Evolutionary conservation across 495 filamentous ascomycete species (phyloP).

Genomic region (Choiromyces venosus): DNA sequence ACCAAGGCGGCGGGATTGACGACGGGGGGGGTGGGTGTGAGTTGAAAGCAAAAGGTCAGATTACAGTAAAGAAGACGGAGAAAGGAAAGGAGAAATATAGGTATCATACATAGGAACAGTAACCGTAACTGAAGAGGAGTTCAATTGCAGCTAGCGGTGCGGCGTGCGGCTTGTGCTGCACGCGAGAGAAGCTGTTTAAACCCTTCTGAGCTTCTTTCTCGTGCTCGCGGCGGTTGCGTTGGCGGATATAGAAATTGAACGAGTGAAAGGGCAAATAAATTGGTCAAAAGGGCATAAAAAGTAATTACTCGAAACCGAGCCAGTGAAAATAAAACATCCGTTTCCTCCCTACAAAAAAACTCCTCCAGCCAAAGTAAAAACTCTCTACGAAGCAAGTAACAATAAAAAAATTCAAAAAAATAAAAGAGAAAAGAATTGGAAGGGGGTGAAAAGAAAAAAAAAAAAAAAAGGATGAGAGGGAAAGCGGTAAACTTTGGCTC

Average conservation of each 20-base stretch:
- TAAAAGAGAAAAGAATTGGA: not conserved
- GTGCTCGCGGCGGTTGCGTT: not conserved
- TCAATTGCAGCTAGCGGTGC: not conserved
- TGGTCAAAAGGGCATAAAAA: not conserved
- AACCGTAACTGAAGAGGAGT: not conserved
- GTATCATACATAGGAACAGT: not conserved
- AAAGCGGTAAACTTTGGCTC: conserved; percentile 20
- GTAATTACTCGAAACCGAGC: not conserved
- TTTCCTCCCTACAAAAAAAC: not conserved
- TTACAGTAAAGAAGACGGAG: conserved; percentile 11
- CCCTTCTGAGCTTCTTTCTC: conserved; percentile 2
- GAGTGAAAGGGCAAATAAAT: conserved; percentile 1
- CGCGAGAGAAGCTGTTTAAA: conserved; percentile 3
- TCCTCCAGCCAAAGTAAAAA: conserved; percentile 4
- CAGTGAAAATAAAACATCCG: not conserved
- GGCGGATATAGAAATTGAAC: not conserved
- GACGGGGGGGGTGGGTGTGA: conserved; percentile 4
- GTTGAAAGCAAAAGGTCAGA: not conserved
- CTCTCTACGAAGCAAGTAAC: not conserved
- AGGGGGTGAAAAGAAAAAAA: conserved; percentile 23
- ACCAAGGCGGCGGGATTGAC: not conserved
- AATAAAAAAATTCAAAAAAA: conserved; percentile 4
- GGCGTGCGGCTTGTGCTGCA: not conserved
- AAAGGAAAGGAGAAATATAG: conserved; percentile 6
- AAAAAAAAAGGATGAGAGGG: conserved; percentile 2